Base-by-base conservation (phyloP, 1,284 basidiomycete species). In the Mycena citricolor region DNA sequence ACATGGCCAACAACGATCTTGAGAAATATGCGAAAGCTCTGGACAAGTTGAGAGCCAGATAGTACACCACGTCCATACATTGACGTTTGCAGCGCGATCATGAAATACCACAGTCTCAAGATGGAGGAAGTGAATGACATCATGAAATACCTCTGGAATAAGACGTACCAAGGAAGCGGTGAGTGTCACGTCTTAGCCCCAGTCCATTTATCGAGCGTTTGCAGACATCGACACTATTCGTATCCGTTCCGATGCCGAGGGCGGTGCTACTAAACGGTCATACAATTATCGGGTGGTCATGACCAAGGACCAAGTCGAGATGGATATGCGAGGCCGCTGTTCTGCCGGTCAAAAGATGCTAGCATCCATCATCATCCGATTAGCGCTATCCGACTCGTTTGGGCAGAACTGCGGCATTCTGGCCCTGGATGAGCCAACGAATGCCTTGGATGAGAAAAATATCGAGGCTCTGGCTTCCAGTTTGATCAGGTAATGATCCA, bases 71-170 rank as follows among this genome's bases (percentile, higher is more conserved):
- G 21, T 16, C 17, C 34, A 13, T n/a, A 39, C 26, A 34, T 48
- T 53, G 12, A 58, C 39, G n/a, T 37, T 19, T 35, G 13, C 51
- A 94, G 92, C 57, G 95, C 94, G 32, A 98, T 99, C 66, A 94
- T 99, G 88, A 90, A 90, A 64, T 99, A 97, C 61, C 97, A 99
- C 61, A 73, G 86, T n/a, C 77, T 97, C 60, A 99, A 99, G 70
- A 98, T 99, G 97, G 92, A 94, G 64, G 97, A 99, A 73, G 94
- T 99, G 60, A 99, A 99, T 60, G 92, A 95, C 58, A 94, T 85
- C 17, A 97, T 97, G 81, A 84, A 87, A 45, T 90, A 93, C 61
- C 67, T 99, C 2, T 99, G 97, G 97, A 94, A 92, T 61, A 95
- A 94, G 72, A 99, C 95, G 1, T 99, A 99, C 66, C 95, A 99